Conservation (phyloP, 2,329 filamentous ascomycete genomes). For the Scolecobasidium constrictum region DNA sequence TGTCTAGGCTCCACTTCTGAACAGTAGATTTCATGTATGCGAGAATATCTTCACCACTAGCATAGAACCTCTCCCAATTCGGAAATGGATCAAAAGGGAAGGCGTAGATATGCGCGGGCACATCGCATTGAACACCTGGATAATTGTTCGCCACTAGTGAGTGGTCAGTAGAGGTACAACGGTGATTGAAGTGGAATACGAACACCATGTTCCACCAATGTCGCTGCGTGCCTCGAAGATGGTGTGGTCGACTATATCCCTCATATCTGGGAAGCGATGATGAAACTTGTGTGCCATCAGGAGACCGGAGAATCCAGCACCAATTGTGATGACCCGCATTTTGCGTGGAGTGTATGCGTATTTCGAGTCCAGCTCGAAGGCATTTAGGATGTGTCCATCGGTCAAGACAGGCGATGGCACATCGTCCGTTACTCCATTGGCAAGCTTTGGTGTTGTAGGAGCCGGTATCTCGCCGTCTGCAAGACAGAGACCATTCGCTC, state of each 20-base stretch:
- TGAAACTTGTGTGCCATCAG: not conserved
- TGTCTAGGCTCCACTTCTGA: not conserved
- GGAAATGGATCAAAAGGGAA: not conserved
- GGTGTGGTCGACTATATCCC: not conserved
- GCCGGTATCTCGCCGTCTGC: no score
- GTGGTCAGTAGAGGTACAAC: no score
- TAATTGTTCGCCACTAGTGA: not conserved
- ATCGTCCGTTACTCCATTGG: no score
- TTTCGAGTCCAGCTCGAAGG: no score
- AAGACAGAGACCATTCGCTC: no score
- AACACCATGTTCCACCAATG: slow-evolving; percentile 5
- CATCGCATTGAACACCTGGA: not conserved
- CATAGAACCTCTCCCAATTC: not conserved
- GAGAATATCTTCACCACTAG: not conserved
- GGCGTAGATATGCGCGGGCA: not conserved
- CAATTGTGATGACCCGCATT: not conserved
- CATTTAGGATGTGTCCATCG: no score
- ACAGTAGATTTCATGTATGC: not conserved
- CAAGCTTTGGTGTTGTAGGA: no score
- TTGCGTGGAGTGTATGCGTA: no score
- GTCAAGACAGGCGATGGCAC: no score
- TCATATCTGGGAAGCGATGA: not conserved
- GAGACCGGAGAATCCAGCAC: not conserved
- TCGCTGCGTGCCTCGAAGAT: slow-evolving; percentile 3
- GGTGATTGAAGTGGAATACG: no score